These are phyloP conservation scores for Ustilago crameri DNA, from an alignment of 1,284 basidiomycete species.

Conservation along the genomic window DNA sequence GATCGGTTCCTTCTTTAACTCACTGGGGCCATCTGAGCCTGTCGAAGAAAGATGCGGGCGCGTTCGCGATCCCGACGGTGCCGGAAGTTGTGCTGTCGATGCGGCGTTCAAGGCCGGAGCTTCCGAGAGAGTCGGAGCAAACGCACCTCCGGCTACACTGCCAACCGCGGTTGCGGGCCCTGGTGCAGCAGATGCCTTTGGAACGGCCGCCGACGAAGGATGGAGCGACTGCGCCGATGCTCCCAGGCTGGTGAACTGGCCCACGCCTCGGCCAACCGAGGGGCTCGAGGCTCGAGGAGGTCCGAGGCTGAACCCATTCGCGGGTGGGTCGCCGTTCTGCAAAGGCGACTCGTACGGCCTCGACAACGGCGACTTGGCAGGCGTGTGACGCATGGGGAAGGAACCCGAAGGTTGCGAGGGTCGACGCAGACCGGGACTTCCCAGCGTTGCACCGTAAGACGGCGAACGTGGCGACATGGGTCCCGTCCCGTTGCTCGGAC, in stretches of 20 bases:
- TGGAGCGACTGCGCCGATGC: slow-evolving; percentile 31
- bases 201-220: slow-evolving; percentile 18
- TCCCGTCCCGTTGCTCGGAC: slow-evolving; percentile 2
- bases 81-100: slow-evolving; percentile 1
- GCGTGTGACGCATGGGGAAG: slow-evolving; percentile 51
- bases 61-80: slow-evolving; percentile 3
- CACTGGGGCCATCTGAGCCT: slow-evolving; percentile 1
- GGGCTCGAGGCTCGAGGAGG: slow-evolving; percentile 42
- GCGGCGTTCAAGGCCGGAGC: slow-evolving; percentile 4
- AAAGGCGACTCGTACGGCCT: slow-evolving; percentile 25
- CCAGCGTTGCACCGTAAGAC: slow-evolving; percentile 30
- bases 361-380: slow-evolving; percentile 48
- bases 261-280: slow-evolving; percentile 16
- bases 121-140: slow-evolving; percentile 9
- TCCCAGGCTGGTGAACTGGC: slow-evolving; percentile 20
- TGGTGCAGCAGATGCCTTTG: slow-evolving; percentile 6
- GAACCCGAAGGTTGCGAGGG: slow-evolving; percentile 46
- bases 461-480: slow-evolving; percentile 34
- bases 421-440: slow-evolving; percentile 35
- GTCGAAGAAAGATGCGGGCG: slow-evolving; percentile 15
- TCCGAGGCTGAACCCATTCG: slow-evolving; percentile 37
- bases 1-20: background rate
- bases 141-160: slow-evolving; percentile 21
- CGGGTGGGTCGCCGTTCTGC: slow-evolving; percentile 23
- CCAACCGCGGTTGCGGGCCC: slow-evolving; percentile 9